These are phyloP conservation scores for Fonsecaea pedrosoi DNA, from an alignment of 2,329 filamentous ascomycete species.

Conservation along the genomic window DNA sequence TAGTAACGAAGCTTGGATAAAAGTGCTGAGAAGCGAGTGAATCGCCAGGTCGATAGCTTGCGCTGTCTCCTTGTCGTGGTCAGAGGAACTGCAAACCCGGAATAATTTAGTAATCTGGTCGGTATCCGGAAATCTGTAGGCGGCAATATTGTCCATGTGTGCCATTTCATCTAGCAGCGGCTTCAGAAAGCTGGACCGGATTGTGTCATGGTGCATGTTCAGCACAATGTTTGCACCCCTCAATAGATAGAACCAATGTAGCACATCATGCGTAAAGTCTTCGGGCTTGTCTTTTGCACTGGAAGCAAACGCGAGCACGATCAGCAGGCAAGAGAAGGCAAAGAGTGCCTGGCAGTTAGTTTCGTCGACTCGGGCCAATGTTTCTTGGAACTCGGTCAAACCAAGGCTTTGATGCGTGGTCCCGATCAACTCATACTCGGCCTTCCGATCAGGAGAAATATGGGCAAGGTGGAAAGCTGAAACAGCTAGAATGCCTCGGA, in stretches of 20 bases:
- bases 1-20: conserved; percentile 42
- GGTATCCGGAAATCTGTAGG: conserved; percentile 40
- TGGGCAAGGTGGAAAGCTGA: conserved; percentile 54
- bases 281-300: conserved; percentile 35
- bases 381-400: conserved; percentile 45
- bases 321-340: conserved; percentile 50
- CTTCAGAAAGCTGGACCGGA: conserved; percentile 42
- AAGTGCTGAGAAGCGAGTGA: conserved; percentile 43
- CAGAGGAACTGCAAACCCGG: conserved; percentile 39
- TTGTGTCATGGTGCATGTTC: conserved; percentile 41
- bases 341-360: conserved; percentile 53
- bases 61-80: conserved; percentile 40
- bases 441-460: conserved; percentile 46
- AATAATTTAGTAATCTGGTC: conserved; percentile 43
- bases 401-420: conserved; percentile 48
- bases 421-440: conserved; percentile 46
- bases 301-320: conserved; percentile 48
- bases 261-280: conserved; percentile 41
- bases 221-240: conserved; percentile 44
- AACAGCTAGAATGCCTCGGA: conserved; percentile 53
- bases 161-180: conserved; percentile 43
- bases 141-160: conserved; percentile 41
- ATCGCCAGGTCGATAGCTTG: conserved; percentile 43
- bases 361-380: conserved; percentile 48
- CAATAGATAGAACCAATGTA: conserved; percentile 44